phyloP scores from a whole-genome alignment of 2,329 filamentous ascomycete genomes.

The Akanthomyces lecanii region DNA sequence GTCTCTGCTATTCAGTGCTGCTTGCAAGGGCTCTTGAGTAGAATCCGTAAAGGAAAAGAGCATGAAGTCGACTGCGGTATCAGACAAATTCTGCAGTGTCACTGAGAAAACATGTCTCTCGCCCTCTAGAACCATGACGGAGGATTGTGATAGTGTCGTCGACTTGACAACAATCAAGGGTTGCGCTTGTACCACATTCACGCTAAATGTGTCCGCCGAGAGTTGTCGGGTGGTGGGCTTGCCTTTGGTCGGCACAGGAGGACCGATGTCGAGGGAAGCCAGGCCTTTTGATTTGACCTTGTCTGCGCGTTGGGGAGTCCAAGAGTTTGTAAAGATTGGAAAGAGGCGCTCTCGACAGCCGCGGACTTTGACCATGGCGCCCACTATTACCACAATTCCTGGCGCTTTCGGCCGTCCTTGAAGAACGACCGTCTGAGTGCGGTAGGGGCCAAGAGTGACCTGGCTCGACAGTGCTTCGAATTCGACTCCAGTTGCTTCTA shows the following conservation, averaged over 20 bases:
- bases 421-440: slow-evolving; percentile 73
- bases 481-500: slow-evolving; percentile 69
- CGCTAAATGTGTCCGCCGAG: slow-evolving; percentile 49
- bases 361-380: slow-evolving; percentile 73
- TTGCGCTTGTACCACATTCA: slow-evolving; percentile 76
- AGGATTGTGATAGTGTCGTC: slow-evolving; percentile 75
- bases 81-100: slow-evolving; percentile 74
- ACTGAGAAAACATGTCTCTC: slow-evolving; percentile 75
- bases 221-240: slow-evolving; percentile 37
- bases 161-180: slow-evolving; percentile 72
- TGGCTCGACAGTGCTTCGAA: slow-evolving; percentile 64
- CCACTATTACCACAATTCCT: slow-evolving; percentile 69
- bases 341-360: slow-evolving; percentile 81
- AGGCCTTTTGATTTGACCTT: slow-evolving; percentile 77
- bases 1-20: slow-evolving; percentile 71
- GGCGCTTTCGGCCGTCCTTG: slow-evolving; percentile 61
- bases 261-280: slow-evolving; percentile 46
- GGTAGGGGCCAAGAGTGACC: slow-evolving; percentile 72
- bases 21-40: slow-evolving; percentile 71
- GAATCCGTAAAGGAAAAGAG: slow-evolving; percentile 89
- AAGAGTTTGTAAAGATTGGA: slow-evolving; percentile 74
- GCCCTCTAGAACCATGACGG: slow-evolving; percentile 89
- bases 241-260: slow-evolving; percentile 32
- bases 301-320: slow-evolving; percentile 62
- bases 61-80: slow-evolving; percentile 74